phyloP scores from a whole-genome alignment of 1,284 basidiomycete genomes.

The Chiua sp. region DNA sequence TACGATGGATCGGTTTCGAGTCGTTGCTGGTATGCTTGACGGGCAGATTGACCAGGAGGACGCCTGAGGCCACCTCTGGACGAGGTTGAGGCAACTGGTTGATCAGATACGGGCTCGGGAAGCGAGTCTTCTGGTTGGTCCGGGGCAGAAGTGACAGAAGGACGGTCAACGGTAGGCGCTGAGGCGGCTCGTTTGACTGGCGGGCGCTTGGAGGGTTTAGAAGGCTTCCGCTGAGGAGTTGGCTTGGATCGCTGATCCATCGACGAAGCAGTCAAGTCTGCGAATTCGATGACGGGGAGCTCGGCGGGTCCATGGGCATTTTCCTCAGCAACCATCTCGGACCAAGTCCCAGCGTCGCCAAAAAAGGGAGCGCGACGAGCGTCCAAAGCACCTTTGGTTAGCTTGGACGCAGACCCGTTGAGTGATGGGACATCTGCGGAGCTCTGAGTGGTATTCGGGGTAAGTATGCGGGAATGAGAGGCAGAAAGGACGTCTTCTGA shows the following conservation, averaged over 20 bases:
- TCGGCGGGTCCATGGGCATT: conserved; percentile 58
- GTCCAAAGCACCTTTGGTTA: conserved; percentile 27
- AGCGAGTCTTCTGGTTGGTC: conserved; percentile 32
- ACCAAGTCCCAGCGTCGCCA: conserved; percentile 64
- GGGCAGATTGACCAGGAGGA: conserved; percentile 60
- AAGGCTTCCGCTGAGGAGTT: conserved; percentile 42
- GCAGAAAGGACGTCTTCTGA: conserved; percentile 62
- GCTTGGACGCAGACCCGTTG: conserved; percentile 25
- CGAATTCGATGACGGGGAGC: conserved; percentile 83
- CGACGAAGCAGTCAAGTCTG: conserved; percentile 58
- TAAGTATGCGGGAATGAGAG: conserved; percentile 56
- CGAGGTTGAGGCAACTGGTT: conserved; percentile 43
- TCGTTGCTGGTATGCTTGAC: conserved; percentile 78
- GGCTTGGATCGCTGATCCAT: conserved; percentile 35
- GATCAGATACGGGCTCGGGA: conserved; percentile 27
- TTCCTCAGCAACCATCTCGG: conserved; percentile 83
- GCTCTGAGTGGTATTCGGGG: conserved; percentile 68
- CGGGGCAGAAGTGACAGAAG: conserved; percentile 29
- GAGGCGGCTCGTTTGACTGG: conserved; percentile 35
- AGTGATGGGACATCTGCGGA: conserved; percentile 46
- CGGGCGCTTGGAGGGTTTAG: conserved; percentile 42
- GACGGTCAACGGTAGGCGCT: conserved; percentile 31
- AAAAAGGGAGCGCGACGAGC: conserved; percentile 56
- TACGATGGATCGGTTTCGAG: conserved; percentile 84
- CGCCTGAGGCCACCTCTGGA: conserved; percentile 37